Evolutionary conservation across 192 early-diverging fungal species (phyloP).

Genomic region (Linnemannia elongata): DNA sequence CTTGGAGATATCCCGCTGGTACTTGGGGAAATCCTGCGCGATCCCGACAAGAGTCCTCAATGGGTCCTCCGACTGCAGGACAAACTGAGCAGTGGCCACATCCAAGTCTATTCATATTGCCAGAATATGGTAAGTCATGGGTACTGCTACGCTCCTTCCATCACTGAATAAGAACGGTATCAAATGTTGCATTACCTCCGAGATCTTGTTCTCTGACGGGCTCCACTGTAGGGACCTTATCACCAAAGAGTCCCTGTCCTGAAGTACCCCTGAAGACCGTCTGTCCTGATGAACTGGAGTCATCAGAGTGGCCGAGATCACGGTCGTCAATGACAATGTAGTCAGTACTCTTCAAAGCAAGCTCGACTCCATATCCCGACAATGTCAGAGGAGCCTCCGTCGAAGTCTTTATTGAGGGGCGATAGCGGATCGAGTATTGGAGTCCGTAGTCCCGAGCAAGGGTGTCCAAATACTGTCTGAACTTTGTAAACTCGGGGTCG

Average conservation of each 20-base stretch:
- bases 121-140: neutral
- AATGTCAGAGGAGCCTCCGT: constrained; percentile 63
- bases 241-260: constrained; percentile 58
- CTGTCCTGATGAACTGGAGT: constrained; percentile 15
- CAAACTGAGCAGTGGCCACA: constrained; percentile 79
- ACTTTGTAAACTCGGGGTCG: constrained; percentile 66
- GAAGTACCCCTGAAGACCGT: constrained; percentile 26
- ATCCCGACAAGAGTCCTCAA: constrained; percentile 75
- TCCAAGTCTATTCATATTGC: constrained; percentile 62
- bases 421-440: constrained; percentile 82
- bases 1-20: constrained; percentile 79
- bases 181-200: constrained; percentile 49
- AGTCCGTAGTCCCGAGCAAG: constrained; percentile 64
- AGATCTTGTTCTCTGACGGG: constrained; percentile 68
- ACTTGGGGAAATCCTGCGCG: constrained; percentile 91
- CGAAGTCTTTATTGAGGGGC: constrained; percentile 54
- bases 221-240: constrained; percentile 60
- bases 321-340: constrained; percentile 98
- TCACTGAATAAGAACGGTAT: no score
- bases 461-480: constrained; percentile 68
- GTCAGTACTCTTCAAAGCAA: constrained; percentile 96
- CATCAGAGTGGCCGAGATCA: constrained; percentile 63
- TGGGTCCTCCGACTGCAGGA: constrained; percentile 72
- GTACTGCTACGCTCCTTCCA: neutral
- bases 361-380: constrained; percentile 93